These are phyloP conservation scores for Chaetomium globosum DNA, from an alignment of 2,329 filamentous ascomycete genomes.

Conservation along the genomic window DNA sequence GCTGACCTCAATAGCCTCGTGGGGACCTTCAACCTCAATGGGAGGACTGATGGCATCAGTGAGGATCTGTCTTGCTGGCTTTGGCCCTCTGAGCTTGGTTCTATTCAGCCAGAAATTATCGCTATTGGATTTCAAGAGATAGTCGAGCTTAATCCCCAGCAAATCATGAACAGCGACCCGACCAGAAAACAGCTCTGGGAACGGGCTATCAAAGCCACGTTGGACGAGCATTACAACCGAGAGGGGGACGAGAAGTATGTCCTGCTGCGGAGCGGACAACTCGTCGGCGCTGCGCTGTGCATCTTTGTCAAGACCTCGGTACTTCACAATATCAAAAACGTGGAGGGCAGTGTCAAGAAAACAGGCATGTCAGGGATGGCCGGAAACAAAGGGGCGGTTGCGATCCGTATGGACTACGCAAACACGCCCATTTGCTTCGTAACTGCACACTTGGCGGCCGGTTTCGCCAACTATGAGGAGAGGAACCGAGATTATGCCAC, in stretches of 20 bases:
- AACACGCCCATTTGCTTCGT: slow-evolving; percentile 94
- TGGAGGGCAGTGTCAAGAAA: slow-evolving; percentile 95
- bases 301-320: slow-evolving; percentile 83
- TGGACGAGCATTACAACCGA: slow-evolving; percentile 71
- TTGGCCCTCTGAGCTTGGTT: slow-evolving; percentile 62
- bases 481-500: slow-evolving; percentile 90
- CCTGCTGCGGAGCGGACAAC: slow-evolving; percentile 83
- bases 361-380: slow-evolving; percentile 93
- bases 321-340: slow-evolving; percentile 85
- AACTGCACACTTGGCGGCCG: slow-evolving; percentile 92
- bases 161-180: slow-evolving; percentile 98
- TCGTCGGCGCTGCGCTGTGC: slow-evolving; percentile 90
- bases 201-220: slow-evolving; percentile 70
- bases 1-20: slow-evolving; percentile 53
- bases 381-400: slow-evolving; percentile 96
- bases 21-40: slow-evolving; percentile 95
- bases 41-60: slow-evolving; percentile 74
- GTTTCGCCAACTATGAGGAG: slow-evolving; percentile 96
- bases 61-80: slow-evolving; percentile 86
- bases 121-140: slow-evolving; percentile 97
- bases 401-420: slow-evolving; percentile 91
- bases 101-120: slow-evolving; percentile 77
- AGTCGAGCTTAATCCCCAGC: slow-evolving; percentile 94
- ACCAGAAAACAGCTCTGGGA: slow-evolving; percentile 86
- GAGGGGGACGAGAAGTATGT: slow-evolving; percentile 79